Base-by-base conservation (phyloP, 352 stramenopile genomes). In the Phytophthora sp. region DNA sequence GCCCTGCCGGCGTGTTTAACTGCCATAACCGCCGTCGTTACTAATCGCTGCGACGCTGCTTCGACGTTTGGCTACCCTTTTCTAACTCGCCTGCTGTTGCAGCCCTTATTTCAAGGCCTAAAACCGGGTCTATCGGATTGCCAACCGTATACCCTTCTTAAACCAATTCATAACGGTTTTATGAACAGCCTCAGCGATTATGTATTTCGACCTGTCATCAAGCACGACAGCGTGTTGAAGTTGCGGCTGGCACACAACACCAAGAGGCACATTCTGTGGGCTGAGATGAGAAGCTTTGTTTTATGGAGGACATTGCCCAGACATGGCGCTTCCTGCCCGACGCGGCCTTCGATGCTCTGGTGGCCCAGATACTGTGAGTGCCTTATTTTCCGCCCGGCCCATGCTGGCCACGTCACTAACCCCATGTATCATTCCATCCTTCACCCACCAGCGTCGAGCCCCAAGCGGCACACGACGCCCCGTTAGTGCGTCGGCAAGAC, bases 311-410 rank as follows among this genome's bases (percentile, higher is more conserved):
- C 35, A 24, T n/a, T 47, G 63, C 24, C 15, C 36, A 24, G 26
- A 24, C 18, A 20, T 84, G 77, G 76, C 42, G 67, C 33, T 73
- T 58, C 2, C 49, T 86, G 26, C 31, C 62, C 12, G 75, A 79
- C 55, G 73, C 69, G 20, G 75, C 52, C 15, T 86, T 88, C 35
- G 76, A 88, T 38, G 70, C 77, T 20, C 50, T 82, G 24, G 67
- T 84, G 53, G 79, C 79, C 30, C 64, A 73, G 36, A 80, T 86
- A 63, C 73, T 88, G 79, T 88, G 53, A 36, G 79, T 75, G 27
- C 21, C 7, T 2, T 23, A 7, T 21, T 45, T n/a, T 24, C 36
- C 35, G 9, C 29, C 9, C 18, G 50, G 33, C 33, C 30, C 7
- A 1, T 20, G 13, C 12, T 55, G 41, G 31, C 59, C 59, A 54